Evolutionary conservation across 169 alveolate species (phyloP), one percentile per base, ranked within the genome.

Genomic region (Eimeria acervulina): DNA sequence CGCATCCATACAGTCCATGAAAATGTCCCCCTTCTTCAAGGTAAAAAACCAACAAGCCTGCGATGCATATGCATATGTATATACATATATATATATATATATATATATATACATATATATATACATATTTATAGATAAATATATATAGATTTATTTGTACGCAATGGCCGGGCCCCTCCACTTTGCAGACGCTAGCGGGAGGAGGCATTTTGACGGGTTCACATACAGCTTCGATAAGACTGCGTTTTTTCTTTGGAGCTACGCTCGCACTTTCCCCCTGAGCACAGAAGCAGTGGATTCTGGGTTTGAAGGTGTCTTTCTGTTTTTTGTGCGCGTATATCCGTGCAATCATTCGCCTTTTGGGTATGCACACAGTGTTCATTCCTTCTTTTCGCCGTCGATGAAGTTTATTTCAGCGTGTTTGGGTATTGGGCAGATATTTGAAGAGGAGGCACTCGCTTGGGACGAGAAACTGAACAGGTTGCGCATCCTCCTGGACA

Each of bases 381-480:
- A 2, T 38, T 52, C 31, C 40, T 15, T 66, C 28, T 15, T 15
- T 28, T 33, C 17, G 17, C 28, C 38, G 40, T 74, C 81, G 2
- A 98, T 98, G 98, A 12, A 63, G 33, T 63, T 23, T 6, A 0
- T 6, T 23, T 63, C 36, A 51, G 7, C 15, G 15, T 26, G 98
- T 70, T 97, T 97, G 92, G 98, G 99, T n/a, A 99, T 99, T 26
- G 98, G 97, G 85, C 98, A 98, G 97, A 97, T 98, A 59, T 99
- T 99, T 94, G 99, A 98, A 96, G 99, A 98, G 68, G 99, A 99
- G 96, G 99, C 99, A 31, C 97, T 98, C 47, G 98, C 99, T 15
- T 99, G 99, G 99, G 99, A 99, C 93, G 99, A 99, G 74, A 99
- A 99, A 96, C 97, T 99, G 95, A 98, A 98, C 96, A 98, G 98